These are phyloP conservation scores for Paspalum vaginatum DNA, from an alignment of 176 grass and related monocot species.

Conservation along the genomic window DNA sequence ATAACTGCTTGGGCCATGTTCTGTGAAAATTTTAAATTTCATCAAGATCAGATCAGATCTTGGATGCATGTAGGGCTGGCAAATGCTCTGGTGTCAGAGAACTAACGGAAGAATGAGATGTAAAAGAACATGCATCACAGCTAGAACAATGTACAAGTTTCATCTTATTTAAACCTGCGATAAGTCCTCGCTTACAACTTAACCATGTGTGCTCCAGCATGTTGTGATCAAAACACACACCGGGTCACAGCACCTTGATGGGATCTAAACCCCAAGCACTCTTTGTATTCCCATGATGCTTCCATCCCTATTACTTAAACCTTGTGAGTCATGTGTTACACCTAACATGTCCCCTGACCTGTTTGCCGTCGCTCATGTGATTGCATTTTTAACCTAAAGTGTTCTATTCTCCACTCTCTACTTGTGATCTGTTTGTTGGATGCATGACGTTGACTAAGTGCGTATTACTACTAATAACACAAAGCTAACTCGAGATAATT, in stretches of 20 bases:
- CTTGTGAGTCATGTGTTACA: conserved; percentile 65
- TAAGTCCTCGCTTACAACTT: conserved; percentile 46
- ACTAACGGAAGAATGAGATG: conserved; percentile 76
- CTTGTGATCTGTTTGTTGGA: conserved; percentile 24
- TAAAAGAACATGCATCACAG: conserved; percentile 86
- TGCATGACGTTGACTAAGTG: conserved; percentile 35
- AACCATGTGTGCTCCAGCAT: conserved; percentile 68
- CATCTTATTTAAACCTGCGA: conserved; percentile 48
- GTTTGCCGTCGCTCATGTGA: conserved; percentile 51
- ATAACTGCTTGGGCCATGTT: conserved; percentile 41
- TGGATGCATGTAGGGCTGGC: conserved; percentile 48
- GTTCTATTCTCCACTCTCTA: conserved; percentile 29
- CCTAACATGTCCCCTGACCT: conserved; percentile 67
- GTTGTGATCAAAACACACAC: conserved; percentile 46
- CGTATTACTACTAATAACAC: conserved; percentile 18
- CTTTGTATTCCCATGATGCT: conserved; percentile 67
- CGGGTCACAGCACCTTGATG: conserved; percentile 48
- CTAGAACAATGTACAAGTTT: conserved; percentile 56
- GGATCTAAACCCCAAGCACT: conserved; percentile 69
- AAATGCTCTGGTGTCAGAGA: conserved; percentile 64
- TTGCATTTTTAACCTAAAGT: conserved; percentile 39
- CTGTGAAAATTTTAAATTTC: conserved; percentile 24
- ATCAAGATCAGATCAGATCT: conserved; percentile 60
- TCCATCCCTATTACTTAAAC: conserved; percentile 60
- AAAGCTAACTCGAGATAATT: conserved; percentile 16